Base-by-base conservation (phyloP, 202 grass and related monocot species). In the Carex arenaria region DNA sequence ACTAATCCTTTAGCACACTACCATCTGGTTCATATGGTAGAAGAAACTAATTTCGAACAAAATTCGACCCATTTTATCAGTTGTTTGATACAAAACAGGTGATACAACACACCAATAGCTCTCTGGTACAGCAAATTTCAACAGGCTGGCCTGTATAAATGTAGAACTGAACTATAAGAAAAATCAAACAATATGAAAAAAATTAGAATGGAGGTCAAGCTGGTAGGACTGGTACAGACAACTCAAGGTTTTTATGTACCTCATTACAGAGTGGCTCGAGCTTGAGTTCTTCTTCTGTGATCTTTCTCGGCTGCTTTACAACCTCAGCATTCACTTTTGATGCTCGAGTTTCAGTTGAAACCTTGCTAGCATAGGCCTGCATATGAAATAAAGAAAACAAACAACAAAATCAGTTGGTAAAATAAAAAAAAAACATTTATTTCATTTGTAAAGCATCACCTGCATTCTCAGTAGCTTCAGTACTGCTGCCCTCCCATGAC, bases 181-280 rank as follows among this genome's bases (percentile, higher is more conserved):
- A 62, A 8, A 62, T 26, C 4, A n/a, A 69, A 45, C 9, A 71
- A 20, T 1, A 20, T 22, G 22, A 71, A 71, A 68, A 13, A 76
- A 4, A 10, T 36, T 7, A 26, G 34, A n/a, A 76, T 76, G 5
- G 1, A 55, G 49, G 14, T 71, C 51, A 31, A 57, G 12, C 72
- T 56, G 40, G 26, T 57, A 56, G 38, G 67, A 71, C 67, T 23
- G 51, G 26, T 74, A 74, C 47, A 82, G 17, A 83, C 73, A 3
- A 84, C 11, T 12, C 18, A 20, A 61, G 36, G 36, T 55, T 45
- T 45, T 68, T 14, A 52, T 60, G 61, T 85, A 95, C 96, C 91
- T 93, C 91, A 40, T 92, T 66, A 56, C 91, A 86, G 71, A 98
- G 86, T 57, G 93, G 93, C 42, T 93, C 78, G 47, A 98, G 88